These are phyloP conservation scores for Piloderma croceum DNA, from an alignment of 768 basidiomycete species.

Conservation along the genomic window DNA sequence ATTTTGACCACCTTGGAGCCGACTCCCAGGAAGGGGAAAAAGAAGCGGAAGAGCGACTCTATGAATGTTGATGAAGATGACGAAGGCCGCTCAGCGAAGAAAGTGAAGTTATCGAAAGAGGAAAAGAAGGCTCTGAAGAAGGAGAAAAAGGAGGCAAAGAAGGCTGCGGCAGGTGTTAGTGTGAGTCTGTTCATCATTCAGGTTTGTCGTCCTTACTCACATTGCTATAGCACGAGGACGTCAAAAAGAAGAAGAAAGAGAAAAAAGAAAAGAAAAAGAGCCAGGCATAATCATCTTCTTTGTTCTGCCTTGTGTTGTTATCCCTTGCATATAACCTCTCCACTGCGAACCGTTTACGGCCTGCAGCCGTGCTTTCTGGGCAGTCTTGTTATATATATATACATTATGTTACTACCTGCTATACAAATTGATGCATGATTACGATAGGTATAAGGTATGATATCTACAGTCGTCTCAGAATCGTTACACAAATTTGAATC, in stretches of 20 bases:
- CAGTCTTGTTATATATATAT: too few relatives aligned
- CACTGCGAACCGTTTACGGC: too few relatives aligned
- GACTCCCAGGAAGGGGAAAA: slow-evolving; percentile 49
- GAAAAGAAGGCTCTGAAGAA: slow-evolving; percentile 84
- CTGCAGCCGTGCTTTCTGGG: too few relatives aligned
- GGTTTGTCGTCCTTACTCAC: not conserved
- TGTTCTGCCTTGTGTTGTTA: not conserved
- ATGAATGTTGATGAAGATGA: slow-evolving; percentile 58
- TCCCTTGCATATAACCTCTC: too few relatives aligned
- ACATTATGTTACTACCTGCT: too few relatives aligned
- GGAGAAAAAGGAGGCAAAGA: slow-evolving; percentile 63
- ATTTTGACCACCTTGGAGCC: slow-evolving; percentile 55
- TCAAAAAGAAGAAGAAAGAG: slow-evolving; percentile 37
- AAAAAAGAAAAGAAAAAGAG: slow-evolving; percentile 57
- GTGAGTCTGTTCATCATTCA: slow-evolving; percentile 24
- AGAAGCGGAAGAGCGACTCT: slow-evolving; percentile 61
- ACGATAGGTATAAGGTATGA: too few relatives aligned
- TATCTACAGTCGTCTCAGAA: too few relatives aligned
- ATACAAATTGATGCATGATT: too few relatives aligned
- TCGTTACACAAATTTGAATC: too few relatives aligned
- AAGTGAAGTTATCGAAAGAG: slow-evolving; percentile 74
- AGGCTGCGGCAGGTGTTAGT: slow-evolving; percentile 40
- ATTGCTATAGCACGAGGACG: slow-evolving; percentile 20
- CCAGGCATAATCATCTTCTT: slow-evolving; percentile 24
- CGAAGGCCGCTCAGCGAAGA: slow-evolving; percentile 54